These are phyloP conservation scores for Cutaneotrichosporon mucoides DNA, from an alignment of 1,284 basidiomycete species.

Conservation along the genomic window DNA sequence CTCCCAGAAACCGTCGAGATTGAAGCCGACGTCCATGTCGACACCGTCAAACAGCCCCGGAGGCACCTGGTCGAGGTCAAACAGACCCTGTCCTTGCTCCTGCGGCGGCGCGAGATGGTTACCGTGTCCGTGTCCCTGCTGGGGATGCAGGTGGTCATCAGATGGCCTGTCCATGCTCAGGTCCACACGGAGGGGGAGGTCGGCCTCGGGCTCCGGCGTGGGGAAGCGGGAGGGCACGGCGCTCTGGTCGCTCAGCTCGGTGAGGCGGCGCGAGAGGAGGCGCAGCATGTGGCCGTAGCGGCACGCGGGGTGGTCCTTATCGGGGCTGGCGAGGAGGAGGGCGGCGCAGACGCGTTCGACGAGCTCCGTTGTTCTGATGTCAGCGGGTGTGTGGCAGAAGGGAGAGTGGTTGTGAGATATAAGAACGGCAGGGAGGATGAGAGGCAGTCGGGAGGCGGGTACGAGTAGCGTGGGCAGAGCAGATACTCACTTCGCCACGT, in stretches of 20 bases:
- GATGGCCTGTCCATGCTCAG: too few species aligned
- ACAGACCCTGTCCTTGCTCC: neutral
- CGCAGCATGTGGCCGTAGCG: constrained; percentile 46
- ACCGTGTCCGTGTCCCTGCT: too few species aligned
- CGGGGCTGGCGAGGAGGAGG: constrained; percentile 34
- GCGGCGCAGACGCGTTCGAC: constrained; percentile 40
- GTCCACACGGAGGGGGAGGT: too few species aligned
- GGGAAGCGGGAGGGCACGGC: constrained; percentile 41
- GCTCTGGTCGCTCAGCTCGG: constrained; percentile 38
- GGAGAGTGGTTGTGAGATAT: too few species aligned
- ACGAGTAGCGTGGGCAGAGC: neutral
- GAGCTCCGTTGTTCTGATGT: constrained; percentile 35
- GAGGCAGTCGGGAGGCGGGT: too few species aligned
- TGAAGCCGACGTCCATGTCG: constrained; percentile 38
- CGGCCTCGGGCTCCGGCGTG: constrained; percentile 28
- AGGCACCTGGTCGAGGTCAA: constrained; percentile 17
- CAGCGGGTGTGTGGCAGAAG: constrained; percentile 1
- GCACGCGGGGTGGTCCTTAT: constrained; percentile 45
- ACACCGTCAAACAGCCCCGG: constrained; percentile 31
- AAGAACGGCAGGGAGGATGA: too few species aligned
- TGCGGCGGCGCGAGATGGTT: too few species aligned
- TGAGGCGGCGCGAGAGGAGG: constrained; percentile 39
- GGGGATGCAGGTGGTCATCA: too few species aligned
- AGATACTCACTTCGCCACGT: constrained; percentile 31
- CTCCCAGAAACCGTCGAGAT: constrained; percentile 45